Base-by-base conservation (phyloP, 768 basidiomycete species). In the Tricholoma sp. region DNA sequence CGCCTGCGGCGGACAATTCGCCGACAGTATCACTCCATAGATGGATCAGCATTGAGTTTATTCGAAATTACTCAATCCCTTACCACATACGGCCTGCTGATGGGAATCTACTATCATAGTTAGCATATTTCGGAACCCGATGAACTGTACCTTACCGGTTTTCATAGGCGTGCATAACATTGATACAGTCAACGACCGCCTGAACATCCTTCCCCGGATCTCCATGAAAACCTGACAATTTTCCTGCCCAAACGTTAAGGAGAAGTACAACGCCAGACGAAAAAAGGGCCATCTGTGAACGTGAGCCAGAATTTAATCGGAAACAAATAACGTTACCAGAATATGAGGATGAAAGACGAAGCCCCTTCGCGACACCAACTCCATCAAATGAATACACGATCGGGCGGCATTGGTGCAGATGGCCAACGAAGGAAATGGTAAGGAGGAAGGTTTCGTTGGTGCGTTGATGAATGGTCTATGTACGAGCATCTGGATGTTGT, bases 321-420 rank as follows among this genome's bases (percentile, higher is more conserved):
- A 7, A 10, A 9, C 32, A n/a, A 19, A 22, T 2, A 50, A 49
- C 63, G 58, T 18, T 62, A 77, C 79, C 71, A 77, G 75, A n/a
- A 76, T 50, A 14, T 72, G 66, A 8, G 74, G 70, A 50, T 75
- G 59, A 1, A 74, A 75, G 29, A 74, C 56, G 10, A 45, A 55
- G 5, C 68, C 65, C 14, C 75, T 67, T 52, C 65, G 68, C 32
- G 76, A 71, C 56, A 74, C 71, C 50, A 71, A 56, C 70, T 89
- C 88, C 18, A 88, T 67, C 35, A 94, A 79, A 63, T 85, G 88
- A 35, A 79, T 80, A 58, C 82, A 86, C 0, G 88, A 89, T 6
- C 89, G 77, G 3, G 92, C 88, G 0, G 92, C 84, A 59, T 92
- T 92, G 9, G 86, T 83, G 67, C 90, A 93, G 54, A 94, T 91